Conservation (phyloP, 257 asterid genomes). For the Fraxinus pennsylvanica region DNA sequence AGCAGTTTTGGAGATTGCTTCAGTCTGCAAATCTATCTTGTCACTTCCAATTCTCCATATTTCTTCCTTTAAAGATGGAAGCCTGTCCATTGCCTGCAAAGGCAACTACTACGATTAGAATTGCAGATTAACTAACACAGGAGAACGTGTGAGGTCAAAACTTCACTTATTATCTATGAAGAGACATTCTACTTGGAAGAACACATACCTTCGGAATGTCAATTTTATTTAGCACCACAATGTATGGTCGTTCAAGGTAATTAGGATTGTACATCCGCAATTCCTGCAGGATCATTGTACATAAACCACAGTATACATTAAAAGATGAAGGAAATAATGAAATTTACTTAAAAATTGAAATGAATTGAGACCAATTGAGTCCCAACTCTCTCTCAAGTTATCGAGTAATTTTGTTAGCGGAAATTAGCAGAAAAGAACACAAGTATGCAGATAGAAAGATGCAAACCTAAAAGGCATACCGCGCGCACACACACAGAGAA, state of each 20-base stretch:
- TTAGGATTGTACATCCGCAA: constrained; percentile 96
- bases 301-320: not conserved
- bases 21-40: constrained; percentile 21
- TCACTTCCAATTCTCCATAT: constrained; percentile 67
- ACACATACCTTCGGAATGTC: constrained; percentile 75
- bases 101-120: constrained; percentile 12
- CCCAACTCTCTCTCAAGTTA: not conserved
- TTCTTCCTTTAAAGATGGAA: constrained; percentile 62
- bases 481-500: no score
- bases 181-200: constrained; percentile 15
- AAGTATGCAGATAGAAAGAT: not conserved
- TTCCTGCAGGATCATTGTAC: constrained; percentile 58
- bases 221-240: constrained; percentile 85
- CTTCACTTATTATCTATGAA: constrained; percentile 6
- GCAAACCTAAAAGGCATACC: not conserved
- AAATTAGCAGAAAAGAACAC: not conserved
- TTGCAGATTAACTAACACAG: constrained; percentile 5
- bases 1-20: constrained; percentile 25
- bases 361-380: not conserved
- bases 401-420: not conserved
- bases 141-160: not conserved
- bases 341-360: not conserved
- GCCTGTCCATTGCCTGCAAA: constrained; percentile 68
- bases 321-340: constrained; percentile 6
- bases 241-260: constrained; percentile 85